Percentiles rank a stretch among this genome's conserved stretches.
phyloP scores from a whole-genome alignment of 2,329 filamentous ascomycete species.

The Akanthomyces muscarius region DNA sequence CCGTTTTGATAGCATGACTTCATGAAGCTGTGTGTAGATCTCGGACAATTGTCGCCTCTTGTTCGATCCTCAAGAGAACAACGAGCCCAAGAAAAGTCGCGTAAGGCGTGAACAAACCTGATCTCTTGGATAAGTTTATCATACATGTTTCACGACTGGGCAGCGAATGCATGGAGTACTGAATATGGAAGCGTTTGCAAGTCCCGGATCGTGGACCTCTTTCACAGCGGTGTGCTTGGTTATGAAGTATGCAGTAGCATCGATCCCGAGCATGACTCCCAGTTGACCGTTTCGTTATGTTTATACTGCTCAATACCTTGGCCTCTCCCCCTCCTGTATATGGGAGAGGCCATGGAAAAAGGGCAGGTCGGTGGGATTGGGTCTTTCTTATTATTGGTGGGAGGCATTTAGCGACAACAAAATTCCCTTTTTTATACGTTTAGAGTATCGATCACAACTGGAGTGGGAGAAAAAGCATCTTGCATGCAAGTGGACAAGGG shows the following conservation, averaged over 20 bases:
- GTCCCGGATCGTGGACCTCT: neutral
- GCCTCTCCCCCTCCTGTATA: neutral
- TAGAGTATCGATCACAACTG: conserved; percentile 7
- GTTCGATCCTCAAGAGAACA: conserved; percentile 83
- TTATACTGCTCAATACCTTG: conserved; percentile 4
- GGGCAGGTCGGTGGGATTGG: neutral
- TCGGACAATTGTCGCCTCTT: conserved; percentile 76
- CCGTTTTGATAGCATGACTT: conserved; percentile 62
- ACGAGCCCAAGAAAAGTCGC: conserved; percentile 77
- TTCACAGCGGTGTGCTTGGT: neutral
- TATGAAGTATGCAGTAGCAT: neutral
- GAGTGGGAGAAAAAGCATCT: neutral
- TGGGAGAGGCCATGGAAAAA: neutral
- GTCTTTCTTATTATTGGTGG: conserved; percentile 1
- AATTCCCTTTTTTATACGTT: neutral
- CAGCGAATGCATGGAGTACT: conserved; percentile 4
- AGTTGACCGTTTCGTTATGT: conserved; percentile 2
- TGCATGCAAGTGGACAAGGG: neutral
- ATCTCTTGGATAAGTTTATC: neutral
- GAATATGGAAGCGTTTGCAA: neutral
- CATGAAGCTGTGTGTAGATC: conserved; percentile 70
- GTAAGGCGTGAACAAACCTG: conserved; percentile 45
- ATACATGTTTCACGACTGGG: conserved; percentile 4
- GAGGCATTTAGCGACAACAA: conserved; percentile 14
- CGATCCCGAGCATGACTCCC: neutral